A percentile compares a stretch with the other conserved stretches of the same genome.
Evolutionary conservation across 495 filamentous ascomycete genomes (phyloP).

Genomic region (Apodospora peruviana): DNA sequence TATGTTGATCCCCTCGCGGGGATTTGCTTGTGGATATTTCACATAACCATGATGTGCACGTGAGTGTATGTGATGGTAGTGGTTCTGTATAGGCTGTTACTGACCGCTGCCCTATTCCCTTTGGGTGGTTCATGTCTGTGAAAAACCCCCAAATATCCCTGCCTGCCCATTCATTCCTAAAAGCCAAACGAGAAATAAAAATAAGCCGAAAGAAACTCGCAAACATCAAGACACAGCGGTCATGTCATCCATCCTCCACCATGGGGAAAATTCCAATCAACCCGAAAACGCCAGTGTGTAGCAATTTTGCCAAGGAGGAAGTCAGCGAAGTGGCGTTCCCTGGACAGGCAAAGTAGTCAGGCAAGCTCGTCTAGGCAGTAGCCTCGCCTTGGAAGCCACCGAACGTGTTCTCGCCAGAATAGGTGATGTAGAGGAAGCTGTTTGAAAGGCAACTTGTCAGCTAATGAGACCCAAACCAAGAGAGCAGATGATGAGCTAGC

Average conservation of each 20-base stretch:
- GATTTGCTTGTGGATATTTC: no score
- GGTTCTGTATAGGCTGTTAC: slow-evolving; percentile 1
- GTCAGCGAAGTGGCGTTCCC: background rate
- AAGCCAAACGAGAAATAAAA: background rate
- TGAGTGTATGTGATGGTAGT: no score
- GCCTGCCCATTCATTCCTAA: background rate
- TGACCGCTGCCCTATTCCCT: background rate
- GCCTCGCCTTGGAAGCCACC: slow-evolving; percentile 47
- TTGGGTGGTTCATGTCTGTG: background rate
- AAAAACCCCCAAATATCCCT: background rate
- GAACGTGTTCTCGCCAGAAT: slow-evolving; percentile 99
- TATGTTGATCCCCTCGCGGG: no score
- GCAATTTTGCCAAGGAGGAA: slow-evolving; percentile 7
- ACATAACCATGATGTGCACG: no score
- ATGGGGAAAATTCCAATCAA: slow-evolving; percentile 8
- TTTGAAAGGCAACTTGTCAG: slow-evolving; percentile 7
- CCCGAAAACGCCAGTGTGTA: slow-evolving; percentile 11
- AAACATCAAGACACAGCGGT: slow-evolving; percentile 3
- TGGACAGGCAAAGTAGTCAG: background rate
- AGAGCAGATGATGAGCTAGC: background rate
- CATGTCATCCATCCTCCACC: slow-evolving; percentile 4
- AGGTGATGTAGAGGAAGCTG: slow-evolving; percentile 61
- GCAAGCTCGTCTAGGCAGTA: slow-evolving; percentile 16
- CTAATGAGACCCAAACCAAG: background rate
- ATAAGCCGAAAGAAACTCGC: background rate